phyloP scores from a whole-genome alignment of 163 green algal species.

The Coccomyxa subellipsoidea region DNA sequence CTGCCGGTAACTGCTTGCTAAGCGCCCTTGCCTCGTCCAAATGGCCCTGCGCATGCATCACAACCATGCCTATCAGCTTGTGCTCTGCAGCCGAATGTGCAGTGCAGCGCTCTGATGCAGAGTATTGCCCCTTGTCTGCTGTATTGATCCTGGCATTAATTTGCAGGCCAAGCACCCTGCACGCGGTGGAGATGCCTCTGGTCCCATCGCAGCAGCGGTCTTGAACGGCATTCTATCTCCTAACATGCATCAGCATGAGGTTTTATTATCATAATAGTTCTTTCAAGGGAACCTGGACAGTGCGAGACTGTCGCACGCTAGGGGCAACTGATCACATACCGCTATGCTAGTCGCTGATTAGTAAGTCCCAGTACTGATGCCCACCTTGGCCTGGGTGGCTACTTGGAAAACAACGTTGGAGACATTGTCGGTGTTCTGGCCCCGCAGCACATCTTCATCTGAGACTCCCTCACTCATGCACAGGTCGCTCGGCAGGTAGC shows the following conservation, averaged over 20 bases:
- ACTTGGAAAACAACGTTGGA: conserved; percentile 61
- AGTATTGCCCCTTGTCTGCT: no score
- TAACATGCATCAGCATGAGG: no score
- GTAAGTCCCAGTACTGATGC: background rate
- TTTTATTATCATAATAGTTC: no score
- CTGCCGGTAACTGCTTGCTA: conserved; percentile 24
- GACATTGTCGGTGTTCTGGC: conserved; percentile 46
- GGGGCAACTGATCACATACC: no score
- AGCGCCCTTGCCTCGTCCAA: conserved; percentile 61
- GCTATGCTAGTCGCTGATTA: no score
- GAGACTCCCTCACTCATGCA: conserved; percentile 51
- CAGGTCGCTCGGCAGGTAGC: conserved; percentile 71
- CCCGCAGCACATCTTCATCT: conserved; percentile 61
- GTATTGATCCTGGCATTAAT: no score
- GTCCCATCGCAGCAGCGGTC: no score
- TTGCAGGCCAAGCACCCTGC: no score
- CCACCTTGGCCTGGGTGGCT: conserved; percentile 54
- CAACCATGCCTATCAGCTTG: background rate
- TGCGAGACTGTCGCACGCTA: no score
- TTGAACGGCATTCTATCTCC: no score
- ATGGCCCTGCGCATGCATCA: conserved; percentile 37
- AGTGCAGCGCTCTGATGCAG: background rate
- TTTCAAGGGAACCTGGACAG: no score
- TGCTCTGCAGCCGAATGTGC: background rate
- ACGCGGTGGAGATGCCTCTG: no score